A percentile compares a stretch with the other conserved stretches of the same genome.
Evolutionary conservation across 352 stramenopile species (phyloP).

Genomic region (Globisporangium recalcitrans): DNA sequence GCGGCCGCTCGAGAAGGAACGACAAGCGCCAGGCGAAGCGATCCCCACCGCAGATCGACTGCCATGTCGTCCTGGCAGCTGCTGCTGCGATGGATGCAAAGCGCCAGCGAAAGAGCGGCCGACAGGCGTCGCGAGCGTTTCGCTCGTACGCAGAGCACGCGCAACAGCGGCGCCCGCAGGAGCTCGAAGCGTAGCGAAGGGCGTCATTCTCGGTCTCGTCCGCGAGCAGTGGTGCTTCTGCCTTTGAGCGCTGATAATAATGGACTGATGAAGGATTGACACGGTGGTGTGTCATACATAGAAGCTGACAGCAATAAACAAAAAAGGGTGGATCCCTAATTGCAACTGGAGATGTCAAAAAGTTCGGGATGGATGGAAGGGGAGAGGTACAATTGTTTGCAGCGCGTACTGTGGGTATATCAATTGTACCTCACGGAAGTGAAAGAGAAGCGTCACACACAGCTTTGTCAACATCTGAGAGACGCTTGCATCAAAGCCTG

Average conservation of each 20-base stretch:
- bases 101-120: not conserved
- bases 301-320: not conserved
- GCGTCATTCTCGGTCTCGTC: not conserved
- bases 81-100: not conserved
- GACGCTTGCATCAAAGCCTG: not conserved
- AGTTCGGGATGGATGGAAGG: not conserved
- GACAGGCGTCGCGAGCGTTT: not conserved
- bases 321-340: not conserved
- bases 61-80: not conserved
- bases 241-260: not conserved
- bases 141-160: not conserved
- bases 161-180: not conserved
- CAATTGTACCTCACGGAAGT: not conserved
- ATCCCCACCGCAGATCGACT: not conserved
- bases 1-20: not conserved
- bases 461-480: not conserved
- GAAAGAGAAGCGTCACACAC: not conserved
- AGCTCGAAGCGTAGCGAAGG: not conserved
- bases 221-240: not conserved
- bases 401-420: not conserved
- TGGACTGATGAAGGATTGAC: not conserved
- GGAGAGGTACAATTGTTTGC: not conserved
- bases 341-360: not conserved
- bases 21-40: not conserved
- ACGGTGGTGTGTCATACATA: not conserved